Percentiles rank a stretch among this genome's conserved stretches.
Evolutionary conservation across 2,329 filamentous ascomycete genomes (phyloP).

Genomic region (Beauveria asiatica): DNA sequence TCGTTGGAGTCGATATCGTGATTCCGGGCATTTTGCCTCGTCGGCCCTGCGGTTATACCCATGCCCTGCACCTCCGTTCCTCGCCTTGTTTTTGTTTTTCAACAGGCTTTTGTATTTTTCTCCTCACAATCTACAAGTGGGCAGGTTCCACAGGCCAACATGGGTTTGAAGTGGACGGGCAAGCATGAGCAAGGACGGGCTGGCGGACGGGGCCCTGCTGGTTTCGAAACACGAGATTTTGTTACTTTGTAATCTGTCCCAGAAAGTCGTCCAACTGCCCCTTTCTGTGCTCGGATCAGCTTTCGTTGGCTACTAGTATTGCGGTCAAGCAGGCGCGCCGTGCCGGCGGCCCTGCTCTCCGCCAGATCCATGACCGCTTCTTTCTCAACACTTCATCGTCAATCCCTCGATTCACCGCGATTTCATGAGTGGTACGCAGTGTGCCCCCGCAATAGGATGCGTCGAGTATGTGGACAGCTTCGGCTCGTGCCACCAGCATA

Average conservation of each 20-base stretch:
- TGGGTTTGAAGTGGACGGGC: neutral
- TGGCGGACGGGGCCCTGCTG: neutral
- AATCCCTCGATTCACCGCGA: too few species aligned
- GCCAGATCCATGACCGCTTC: too few species aligned
- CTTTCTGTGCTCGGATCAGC: neutral
- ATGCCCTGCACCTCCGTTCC: neutral
- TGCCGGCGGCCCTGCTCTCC: too few species aligned
- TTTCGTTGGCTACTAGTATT: neutral
- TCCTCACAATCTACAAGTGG: neutral
- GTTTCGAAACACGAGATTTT: conserved; percentile 7
- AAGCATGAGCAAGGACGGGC: too few species aligned
- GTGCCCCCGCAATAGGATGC: too few species aligned
- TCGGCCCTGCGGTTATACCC: neutral
- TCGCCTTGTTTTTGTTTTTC: neutral
- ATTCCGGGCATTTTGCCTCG: neutral
- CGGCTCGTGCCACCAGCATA: neutral
- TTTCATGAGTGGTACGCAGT: too few species aligned
- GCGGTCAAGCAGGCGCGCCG: too few species aligned
- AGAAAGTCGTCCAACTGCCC: neutral
- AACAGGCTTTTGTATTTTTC: neutral
- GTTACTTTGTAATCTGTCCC: too few species aligned
- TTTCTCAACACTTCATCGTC: too few species aligned
- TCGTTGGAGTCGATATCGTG: neutral
- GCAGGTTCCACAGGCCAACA: neutral
- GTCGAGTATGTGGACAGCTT: too few species aligned